Conservation (phyloP, 1,284 basidiomycete species). For the Tilletia setariae region DNA sequence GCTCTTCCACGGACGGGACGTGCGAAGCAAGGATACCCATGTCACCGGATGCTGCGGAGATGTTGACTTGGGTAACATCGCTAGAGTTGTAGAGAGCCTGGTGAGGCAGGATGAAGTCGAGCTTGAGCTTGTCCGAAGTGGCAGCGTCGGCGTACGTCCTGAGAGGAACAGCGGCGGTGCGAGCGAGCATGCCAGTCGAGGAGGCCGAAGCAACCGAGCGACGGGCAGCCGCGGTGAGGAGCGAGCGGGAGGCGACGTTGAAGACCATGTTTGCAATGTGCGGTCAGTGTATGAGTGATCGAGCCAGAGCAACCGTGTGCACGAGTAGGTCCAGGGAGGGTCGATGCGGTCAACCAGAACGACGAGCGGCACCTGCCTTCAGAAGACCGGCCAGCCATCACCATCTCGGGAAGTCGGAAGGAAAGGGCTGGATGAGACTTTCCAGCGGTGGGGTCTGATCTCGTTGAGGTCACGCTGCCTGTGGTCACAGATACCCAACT, state of each 20-base stretch:
- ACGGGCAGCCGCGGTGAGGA: conserved; percentile 18
- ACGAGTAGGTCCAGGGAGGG: too few species aligned
- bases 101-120: conserved; percentile 48
- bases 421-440: too few species aligned
- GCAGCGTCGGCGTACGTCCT: conserved; percentile 53
- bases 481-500: too few species aligned
- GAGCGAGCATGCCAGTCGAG: not conserved
- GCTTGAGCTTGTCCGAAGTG: conserved; percentile 51
- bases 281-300: not conserved
- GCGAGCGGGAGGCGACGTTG: conserved; percentile 13
- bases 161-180: conserved; percentile 24
- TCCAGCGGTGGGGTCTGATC: too few species aligned
- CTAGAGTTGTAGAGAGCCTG: conserved; percentile 20
- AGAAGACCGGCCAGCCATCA: too few species aligned
- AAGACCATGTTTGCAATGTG: conserved; percentile 5
- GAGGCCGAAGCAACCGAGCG: conserved; percentile 17
- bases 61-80: conserved; percentile 41
- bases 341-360: too few species aligned
- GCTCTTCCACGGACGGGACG: conserved; percentile 52
- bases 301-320: not conserved
- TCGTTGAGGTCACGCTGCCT: too few species aligned
- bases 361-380: too few species aligned
- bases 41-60: conserved; percentile 47
- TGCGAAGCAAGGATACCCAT: conserved; percentile 53
- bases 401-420: too few species aligned